A percentile compares a stretch with the other conserved stretches of the same genome.
These are phyloP conservation scores for Phytopythium montanum DNA, from an alignment of 352 stramenopile species.

Conservation along the genomic window DNA sequence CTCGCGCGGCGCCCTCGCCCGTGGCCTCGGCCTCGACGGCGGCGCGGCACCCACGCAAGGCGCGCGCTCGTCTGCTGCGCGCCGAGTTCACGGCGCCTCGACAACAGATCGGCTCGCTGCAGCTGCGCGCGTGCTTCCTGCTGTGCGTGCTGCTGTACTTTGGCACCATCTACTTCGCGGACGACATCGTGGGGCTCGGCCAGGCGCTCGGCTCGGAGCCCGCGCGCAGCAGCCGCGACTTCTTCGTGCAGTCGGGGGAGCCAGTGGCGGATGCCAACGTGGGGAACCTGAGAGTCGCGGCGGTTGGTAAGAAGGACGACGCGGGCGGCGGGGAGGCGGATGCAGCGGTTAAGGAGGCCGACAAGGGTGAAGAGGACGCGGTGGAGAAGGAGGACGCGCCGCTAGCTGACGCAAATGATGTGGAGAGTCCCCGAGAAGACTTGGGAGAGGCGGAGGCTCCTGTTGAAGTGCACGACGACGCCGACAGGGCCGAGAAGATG, in stretches of 20 bases:
- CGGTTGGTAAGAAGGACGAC: conserved; percentile 11
- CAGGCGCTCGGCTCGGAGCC: conserved; percentile 22
- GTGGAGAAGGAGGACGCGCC: background rate
- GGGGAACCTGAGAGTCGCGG: conserved; percentile 4
- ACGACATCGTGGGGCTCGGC: conserved; percentile 36
- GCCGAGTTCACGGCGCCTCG: background rate
- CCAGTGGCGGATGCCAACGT: conserved; percentile 11
- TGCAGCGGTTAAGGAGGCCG: background rate
- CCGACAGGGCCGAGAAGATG: background rate
- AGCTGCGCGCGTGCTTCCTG: conserved; percentile 47
- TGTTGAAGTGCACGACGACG: background rate
- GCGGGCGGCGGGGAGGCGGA: conserved; percentile 17
- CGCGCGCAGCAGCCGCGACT: conserved; percentile 20
- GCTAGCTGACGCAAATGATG: background rate
- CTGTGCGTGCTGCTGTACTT: conserved; percentile 55
- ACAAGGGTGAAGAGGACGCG: background rate
- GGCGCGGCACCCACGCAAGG: conserved; percentile 21
- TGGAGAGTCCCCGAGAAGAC: background rate
- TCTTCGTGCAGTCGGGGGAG: conserved; percentile 29
- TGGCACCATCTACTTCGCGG: conserved; percentile 43
- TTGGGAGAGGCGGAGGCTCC: background rate
- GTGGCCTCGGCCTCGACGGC: conserved; percentile 11
- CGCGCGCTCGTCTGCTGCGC: background rate
- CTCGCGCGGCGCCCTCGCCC: conserved; percentile 8
- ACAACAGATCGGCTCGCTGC: conserved; percentile 30